phyloP scores from a whole-genome alignment of 2,329 filamentous ascomycete genomes.

The Dothidotthia symphoricarpi region DNA sequence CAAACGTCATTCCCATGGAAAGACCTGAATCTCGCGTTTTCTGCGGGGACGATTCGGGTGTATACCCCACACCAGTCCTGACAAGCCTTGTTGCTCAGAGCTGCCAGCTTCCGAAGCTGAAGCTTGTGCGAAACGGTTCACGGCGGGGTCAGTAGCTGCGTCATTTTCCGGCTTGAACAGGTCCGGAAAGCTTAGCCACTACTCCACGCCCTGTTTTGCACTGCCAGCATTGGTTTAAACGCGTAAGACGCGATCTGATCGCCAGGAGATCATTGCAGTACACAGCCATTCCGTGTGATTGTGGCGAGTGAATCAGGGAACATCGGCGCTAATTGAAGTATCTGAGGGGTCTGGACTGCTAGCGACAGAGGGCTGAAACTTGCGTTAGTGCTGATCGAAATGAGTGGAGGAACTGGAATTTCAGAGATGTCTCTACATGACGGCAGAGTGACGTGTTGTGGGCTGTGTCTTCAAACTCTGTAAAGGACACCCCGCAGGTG shows the following conservation, averaged over 20 bases:
- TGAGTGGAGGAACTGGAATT: conserved; percentile 12
- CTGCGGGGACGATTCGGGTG: conserved; percentile 1
- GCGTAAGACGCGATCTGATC: conserved; percentile 4
- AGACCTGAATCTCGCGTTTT: conserved; percentile 1
- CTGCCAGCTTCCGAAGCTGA: conserved; percentile 8
- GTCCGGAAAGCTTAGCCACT: conserved; percentile 22
- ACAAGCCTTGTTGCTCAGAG: conserved; percentile 5
- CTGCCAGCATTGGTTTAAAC: conserved; percentile 3
- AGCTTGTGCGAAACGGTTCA: conserved; percentile 10
- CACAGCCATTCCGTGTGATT: conserved; percentile 11
- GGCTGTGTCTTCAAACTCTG: too few relatives aligned
- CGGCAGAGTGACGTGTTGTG: too few relatives aligned
- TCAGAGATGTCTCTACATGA: background rate
- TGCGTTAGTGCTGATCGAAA: conserved; percentile 8
- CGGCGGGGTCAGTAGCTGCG: conserved; percentile 24
- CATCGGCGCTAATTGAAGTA: conserved; percentile 6
- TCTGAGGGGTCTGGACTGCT: conserved; percentile 14
- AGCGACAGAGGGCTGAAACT: conserved; percentile 1
- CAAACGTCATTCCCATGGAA: conserved; percentile 15
- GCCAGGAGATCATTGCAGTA: conserved; percentile 7
- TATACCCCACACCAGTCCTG: background rate
- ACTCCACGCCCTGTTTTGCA: conserved; percentile 24
- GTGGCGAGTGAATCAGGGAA: conserved; percentile 18
- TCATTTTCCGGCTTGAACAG: conserved; percentile 20
- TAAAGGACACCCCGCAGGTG: too few relatives aligned